These are phyloP conservation scores for Talaromyces stipitatus DNA, from an alignment of 495 filamentous ascomycete genomes.

Conservation along the genomic window DNA sequence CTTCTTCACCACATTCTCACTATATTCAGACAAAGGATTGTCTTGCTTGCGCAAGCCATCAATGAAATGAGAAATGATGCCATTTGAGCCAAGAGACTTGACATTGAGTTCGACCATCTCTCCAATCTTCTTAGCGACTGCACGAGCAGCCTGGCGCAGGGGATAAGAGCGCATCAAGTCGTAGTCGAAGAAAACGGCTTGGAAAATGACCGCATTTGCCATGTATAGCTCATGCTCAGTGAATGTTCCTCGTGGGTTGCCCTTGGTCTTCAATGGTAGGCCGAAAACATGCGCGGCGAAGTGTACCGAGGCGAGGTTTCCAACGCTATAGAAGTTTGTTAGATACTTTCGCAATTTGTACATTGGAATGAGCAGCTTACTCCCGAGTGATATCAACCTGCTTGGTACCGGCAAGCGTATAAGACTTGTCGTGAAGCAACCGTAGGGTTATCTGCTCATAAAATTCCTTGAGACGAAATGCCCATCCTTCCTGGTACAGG, in stretches of 20 bases:
- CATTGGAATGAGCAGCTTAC: constrained; percentile 20
- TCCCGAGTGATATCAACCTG: constrained; percentile 75
- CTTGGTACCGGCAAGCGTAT: constrained; percentile 47
- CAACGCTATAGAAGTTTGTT: constrained; percentile 34
- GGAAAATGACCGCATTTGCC: constrained; percentile 61
- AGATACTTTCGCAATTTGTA: background rate
- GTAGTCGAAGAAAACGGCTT: constrained; percentile 47
- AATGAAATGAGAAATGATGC: constrained; percentile 49
- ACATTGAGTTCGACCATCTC: constrained; percentile 54
- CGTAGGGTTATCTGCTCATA: constrained; percentile 54
- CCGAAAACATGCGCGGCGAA: constrained; percentile 68
- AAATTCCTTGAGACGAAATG: constrained; percentile 45
- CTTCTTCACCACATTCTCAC: constrained; percentile 59
- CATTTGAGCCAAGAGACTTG: constrained; percentile 52
- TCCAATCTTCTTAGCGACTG: constrained; percentile 56
- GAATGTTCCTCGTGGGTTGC: constrained; percentile 62
- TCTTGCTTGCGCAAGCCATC: constrained; percentile 47
- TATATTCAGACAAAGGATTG: constrained; percentile 54
- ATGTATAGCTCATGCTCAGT: constrained; percentile 74
- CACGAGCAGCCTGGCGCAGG: constrained; percentile 53
- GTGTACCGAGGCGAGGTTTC: constrained; percentile 63
- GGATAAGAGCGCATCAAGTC: constrained; percentile 46
- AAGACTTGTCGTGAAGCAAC: constrained; percentile 57
- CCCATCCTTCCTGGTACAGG: constrained; percentile 40
- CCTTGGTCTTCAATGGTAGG: constrained; percentile 64